Evolutionary conservation across 148 eudicot genomes (phyloP).

Genomic region (Diospyros kaki): DNA sequence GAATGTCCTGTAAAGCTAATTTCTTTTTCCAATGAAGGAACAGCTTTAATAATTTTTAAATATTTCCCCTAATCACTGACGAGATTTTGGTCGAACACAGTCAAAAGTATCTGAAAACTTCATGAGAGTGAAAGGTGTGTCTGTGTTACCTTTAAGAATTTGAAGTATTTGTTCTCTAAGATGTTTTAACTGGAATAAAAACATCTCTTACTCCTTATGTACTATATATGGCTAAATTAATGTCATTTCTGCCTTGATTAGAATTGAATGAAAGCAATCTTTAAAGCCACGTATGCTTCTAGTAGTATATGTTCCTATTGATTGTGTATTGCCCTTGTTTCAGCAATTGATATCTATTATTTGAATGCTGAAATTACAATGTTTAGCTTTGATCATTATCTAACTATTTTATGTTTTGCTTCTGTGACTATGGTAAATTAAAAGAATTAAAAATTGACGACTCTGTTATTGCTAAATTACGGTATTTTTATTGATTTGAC

Average conservation of each 20-base stretch:
- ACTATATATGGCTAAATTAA: neutral
- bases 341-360: neutral
- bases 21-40: neutral
- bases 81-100: neutral
- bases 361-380: neutral
- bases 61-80: neutral
- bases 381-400: conserved; percentile 1
- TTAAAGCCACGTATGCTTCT: neutral
- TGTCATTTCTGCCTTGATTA: neutral
- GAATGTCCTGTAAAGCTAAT: neutral
- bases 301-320: neutral
- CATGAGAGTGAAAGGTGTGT: neutral
- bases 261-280: neutral
- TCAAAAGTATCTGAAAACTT: neutral
- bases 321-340: too few relatives aligned
- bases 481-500: conserved; percentile 15
- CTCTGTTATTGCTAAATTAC: neutral
- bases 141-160: neutral
- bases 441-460: neutral
- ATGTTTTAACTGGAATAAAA: neutral
- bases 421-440: neutral
- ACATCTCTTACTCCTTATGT: neutral
- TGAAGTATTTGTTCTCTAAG: neutral
- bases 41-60: neutral
- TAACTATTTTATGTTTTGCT: neutral